These are phyloP conservation scores for Leishmania martiniquensis DNA, from an alignment of 208 protist species.

Conservation along the genomic window DNA sequence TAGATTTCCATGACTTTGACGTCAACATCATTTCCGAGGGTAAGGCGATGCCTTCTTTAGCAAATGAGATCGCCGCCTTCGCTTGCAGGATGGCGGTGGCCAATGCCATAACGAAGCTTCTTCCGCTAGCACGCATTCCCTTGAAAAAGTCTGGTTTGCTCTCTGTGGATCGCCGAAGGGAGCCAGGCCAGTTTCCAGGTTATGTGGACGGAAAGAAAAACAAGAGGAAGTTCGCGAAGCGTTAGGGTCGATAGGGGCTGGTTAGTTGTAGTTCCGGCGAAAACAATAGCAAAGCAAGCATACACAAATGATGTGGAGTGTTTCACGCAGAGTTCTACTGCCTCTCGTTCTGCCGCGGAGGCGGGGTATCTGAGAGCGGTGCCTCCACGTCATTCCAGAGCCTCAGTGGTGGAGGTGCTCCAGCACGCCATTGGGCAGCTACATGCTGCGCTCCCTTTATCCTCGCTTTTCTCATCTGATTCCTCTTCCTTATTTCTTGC, in stretches of 20 bases:
- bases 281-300: background rate
- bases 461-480: background rate
- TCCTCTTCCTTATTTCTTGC: background rate
- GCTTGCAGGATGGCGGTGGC: slow-evolving; percentile 84
- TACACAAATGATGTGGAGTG: background rate
- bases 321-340: background rate
- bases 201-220: slow-evolving; percentile 87
- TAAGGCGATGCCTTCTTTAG: slow-evolving; percentile 83
- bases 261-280: slow-evolving; percentile 12
- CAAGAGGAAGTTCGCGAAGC: slow-evolving; percentile 87
- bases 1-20: slow-evolving; percentile 89
- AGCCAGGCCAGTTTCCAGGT: slow-evolving; percentile 85
- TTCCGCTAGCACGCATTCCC: slow-evolving; percentile 85
- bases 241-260: slow-evolving; percentile 45
- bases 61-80: slow-evolving; percentile 87
- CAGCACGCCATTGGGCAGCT: background rate
- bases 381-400: background rate
- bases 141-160: slow-evolving; percentile 89
- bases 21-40: slow-evolving; percentile 84
- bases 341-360: background rate
- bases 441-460: background rate
- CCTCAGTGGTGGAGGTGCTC: background rate
- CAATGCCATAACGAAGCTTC: slow-evolving; percentile 82
- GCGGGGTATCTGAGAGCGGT: background rate
- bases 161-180: slow-evolving; percentile 81